Conservation (phyloP, 257 asterid species). For the Capsicum chinense region DNA sequence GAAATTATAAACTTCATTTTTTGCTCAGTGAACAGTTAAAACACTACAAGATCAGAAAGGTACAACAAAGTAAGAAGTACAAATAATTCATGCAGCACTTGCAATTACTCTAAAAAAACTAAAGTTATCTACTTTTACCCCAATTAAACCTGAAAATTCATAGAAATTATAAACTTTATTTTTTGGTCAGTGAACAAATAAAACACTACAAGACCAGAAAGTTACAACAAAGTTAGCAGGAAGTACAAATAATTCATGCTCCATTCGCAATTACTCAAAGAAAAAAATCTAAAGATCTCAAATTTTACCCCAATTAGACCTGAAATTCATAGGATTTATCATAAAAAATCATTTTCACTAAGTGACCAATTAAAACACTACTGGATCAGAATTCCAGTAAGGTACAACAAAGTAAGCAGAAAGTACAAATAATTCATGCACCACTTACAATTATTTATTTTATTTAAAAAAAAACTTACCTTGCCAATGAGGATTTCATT, state of each 20-base stretch:
- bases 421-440: background rate
- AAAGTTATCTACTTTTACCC: too few species aligned
- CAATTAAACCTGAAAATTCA: too few species aligned
- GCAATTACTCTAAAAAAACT: background rate
- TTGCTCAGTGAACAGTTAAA: background rate
- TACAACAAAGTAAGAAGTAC: background rate
- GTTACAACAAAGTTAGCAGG: background rate
- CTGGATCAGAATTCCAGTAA: background rate
- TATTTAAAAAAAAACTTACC: background rate
- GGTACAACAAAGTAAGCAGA: background rate
- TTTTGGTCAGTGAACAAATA: too few species aligned
- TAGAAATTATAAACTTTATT: too few species aligned
- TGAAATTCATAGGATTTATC: too few species aligned
- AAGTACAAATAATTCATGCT: background rate
- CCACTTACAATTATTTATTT: background rate
- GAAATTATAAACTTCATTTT: background rate
- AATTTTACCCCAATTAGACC: too few species aligned
- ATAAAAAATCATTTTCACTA: too few species aligned
- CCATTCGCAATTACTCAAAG: background rate
- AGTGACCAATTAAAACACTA: background rate
- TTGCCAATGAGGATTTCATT: conserved; percentile 45
- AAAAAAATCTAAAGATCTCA: too few species aligned
- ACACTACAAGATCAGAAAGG: background rate
- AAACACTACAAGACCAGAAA: background rate
- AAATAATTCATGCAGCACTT: background rate